A percentile compares a stretch with the other conserved stretches of the same genome.
Conservation (phyloP, 192 early-diverging fungal genomes). For the Backusella circina region DNA sequence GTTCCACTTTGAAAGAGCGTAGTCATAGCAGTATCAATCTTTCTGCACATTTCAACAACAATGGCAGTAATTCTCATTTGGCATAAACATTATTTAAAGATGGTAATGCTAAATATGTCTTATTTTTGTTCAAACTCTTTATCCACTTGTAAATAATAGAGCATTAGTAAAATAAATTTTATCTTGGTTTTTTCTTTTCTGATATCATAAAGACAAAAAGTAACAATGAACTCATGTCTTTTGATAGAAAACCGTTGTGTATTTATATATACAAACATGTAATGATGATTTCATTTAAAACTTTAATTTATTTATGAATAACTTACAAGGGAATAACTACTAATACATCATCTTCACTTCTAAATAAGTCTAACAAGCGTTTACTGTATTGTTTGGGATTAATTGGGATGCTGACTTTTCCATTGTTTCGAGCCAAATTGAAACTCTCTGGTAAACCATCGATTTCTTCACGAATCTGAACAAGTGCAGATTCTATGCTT, state of each 20-base stretch:
- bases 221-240: conserved; percentile 8
- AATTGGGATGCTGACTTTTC: conserved; percentile 55
- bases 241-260: not conserved
- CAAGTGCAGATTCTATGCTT: conserved; percentile 36
- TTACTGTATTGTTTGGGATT: conserved; percentile 55
- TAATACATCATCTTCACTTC: conserved; percentile 50
- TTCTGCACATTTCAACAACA: not conserved
- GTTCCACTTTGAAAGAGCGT: not conserved
- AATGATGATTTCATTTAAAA: not conserved
- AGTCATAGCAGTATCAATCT: not conserved
- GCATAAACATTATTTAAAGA: not conserved
- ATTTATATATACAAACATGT: not conserved
- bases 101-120: not conserved
- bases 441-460: conserved; percentile 51
- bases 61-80: not conserved
- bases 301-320: not conserved
- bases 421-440: conserved; percentile 49
- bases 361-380: conserved; percentile 48
- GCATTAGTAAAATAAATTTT: conserved; percentile 5
- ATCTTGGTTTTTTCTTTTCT: not conserved
- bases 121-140: conserved; percentile 9
- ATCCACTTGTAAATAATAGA: conserved; percentile 6
- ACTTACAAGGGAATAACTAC: conserved; percentile 26
- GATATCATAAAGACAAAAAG: conserved; percentile 2
- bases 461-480: conserved; percentile 49